phyloP scores from a whole-genome alignment of 129 eudicot genomes.

The Escallonia rubra region DNA sequence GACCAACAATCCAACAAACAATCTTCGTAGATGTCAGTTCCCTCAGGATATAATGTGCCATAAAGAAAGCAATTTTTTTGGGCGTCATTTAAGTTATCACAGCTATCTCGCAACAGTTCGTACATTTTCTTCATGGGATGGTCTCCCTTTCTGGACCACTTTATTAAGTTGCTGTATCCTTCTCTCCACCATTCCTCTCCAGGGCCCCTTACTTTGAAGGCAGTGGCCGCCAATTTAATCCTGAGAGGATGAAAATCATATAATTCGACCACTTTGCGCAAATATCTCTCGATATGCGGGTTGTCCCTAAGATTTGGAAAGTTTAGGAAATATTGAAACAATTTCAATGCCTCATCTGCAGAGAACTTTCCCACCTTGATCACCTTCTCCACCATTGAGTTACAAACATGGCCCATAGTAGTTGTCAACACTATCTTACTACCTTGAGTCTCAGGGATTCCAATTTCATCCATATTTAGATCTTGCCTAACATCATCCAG shows the following conservation, averaged over 20 bases:
- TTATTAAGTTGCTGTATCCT: constrained; percentile 7
- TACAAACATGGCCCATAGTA: constrained; percentile 12
- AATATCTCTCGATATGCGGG: constrained; percentile 6
- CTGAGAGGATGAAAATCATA: constrained; percentile 21
- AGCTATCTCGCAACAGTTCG: constrained; percentile 9
- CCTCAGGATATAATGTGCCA: constrained; percentile 29
- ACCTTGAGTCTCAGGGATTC: constrained; percentile 16
- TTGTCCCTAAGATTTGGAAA: constrained; percentile 12
- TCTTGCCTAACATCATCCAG: constrained; percentile 30
- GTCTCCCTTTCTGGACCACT: constrained; percentile 18
- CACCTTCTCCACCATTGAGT: constrained; percentile 7
- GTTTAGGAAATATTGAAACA: constrained; percentile 19
- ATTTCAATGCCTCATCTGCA: constrained; percentile 17
- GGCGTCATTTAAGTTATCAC: constrained; percentile 7
- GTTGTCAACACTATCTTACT: constrained; percentile 27
- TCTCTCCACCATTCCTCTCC: constrained; percentile 18
- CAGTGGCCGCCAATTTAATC: constrained; percentile 17
- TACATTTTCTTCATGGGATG: constrained; percentile 15
- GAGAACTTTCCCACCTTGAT: constrained; percentile 6
- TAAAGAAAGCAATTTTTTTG: constrained; percentile 24
- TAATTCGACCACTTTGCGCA: constrained; percentile 10
- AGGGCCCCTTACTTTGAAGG: constrained; percentile 14
- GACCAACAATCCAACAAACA: constrained; percentile 22
- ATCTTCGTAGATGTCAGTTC: constrained; percentile 19
- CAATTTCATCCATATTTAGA: constrained; percentile 15